These are phyloP conservation scores for Pichia cactophila DNA, from an alignment of 1,139 yeast species.

Conservation along the genomic window DNA sequence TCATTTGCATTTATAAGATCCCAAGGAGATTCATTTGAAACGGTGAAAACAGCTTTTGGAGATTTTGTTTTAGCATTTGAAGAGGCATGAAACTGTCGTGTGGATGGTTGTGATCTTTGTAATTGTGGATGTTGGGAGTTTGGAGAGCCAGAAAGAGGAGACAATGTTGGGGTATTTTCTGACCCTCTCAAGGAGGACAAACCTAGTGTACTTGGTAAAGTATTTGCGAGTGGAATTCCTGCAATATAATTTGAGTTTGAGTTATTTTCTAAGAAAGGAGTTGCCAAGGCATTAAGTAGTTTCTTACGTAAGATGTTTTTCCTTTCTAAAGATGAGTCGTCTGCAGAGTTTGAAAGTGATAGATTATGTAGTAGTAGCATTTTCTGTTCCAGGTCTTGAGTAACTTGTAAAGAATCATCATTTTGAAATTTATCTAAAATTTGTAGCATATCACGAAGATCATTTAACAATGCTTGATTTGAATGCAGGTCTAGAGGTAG, in stretches of 20 bases:
- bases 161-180: neutral
- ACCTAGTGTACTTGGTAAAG: slow-evolving; percentile 35
- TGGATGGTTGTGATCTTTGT: neutral
- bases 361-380: slow-evolving; percentile 52
- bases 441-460: slow-evolving; percentile 39
- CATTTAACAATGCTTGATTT: slow-evolving; percentile 24
- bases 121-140: neutral
- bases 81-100: slow-evolving; percentile 51
- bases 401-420: slow-evolving; percentile 13
- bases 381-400: slow-evolving; percentile 19
- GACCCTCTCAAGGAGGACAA: slow-evolving; percentile 32
- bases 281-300: slow-evolving; percentile 60
- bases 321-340: neutral
- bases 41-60: slow-evolving; percentile 81
- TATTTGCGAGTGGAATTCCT: slow-evolving; percentile 26
- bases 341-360: slow-evolving; percentile 35
- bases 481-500: neutral
- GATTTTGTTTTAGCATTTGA: slow-evolving; percentile 59
- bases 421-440: slow-evolving; percentile 31
- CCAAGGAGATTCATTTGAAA: slow-evolving; percentile 74
- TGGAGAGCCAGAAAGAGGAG: neutral
- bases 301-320: slow-evolving; percentile 40
- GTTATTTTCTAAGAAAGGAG: slow-evolving; percentile 52
- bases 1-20: slow-evolving; percentile 78
- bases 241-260: slow-evolving; percentile 21